These are phyloP conservation scores for Cenchrus americanus DNA, from an alignment of 176 grass and related monocot genomes.

Conservation along the genomic window DNA sequence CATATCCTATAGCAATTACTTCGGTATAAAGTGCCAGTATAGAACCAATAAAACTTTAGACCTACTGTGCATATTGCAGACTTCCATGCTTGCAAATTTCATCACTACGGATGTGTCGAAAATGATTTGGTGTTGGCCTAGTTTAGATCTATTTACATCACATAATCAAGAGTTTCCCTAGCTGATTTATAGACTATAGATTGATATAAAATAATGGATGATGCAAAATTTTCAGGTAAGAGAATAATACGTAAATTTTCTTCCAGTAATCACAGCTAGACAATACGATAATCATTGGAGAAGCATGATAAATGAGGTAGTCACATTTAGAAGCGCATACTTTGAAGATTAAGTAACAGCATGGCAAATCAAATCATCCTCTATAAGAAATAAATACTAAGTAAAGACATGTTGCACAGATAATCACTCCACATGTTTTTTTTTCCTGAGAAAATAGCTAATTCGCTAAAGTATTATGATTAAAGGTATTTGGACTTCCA, in stretches of 20 bases:
- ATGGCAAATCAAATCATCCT: conserved; percentile 11
- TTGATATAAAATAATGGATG: neutral
- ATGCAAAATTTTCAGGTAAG: neutral
- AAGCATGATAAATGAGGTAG: neutral
- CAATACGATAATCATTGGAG: neutral
- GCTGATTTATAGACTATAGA: neutral
- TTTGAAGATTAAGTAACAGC: neutral
- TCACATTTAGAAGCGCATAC: conserved; percentile 1
- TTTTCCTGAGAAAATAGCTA: too few species aligned
- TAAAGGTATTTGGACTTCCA: neutral
- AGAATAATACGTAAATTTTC: neutral
- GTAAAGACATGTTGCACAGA: neutral
- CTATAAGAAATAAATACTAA: neutral
- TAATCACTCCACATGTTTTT: neutral
- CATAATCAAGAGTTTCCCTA: neutral
- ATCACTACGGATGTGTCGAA: neutral
- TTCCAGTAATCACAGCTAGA: neutral
- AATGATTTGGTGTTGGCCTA: neutral
- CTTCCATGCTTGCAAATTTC: conserved; percentile 8
- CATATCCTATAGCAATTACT: neutral
- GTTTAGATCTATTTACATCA: neutral
- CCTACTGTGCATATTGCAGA: neutral
- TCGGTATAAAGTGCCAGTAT: neutral
- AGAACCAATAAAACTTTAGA: conserved; percentile 24
- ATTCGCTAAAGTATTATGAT: neutral